Evolutionary conservation across 23 red algal genomes (phyloP), one percentile per base, ranked within the genome.

Genomic region (Cyanidioschyzon merolae): DNA sequence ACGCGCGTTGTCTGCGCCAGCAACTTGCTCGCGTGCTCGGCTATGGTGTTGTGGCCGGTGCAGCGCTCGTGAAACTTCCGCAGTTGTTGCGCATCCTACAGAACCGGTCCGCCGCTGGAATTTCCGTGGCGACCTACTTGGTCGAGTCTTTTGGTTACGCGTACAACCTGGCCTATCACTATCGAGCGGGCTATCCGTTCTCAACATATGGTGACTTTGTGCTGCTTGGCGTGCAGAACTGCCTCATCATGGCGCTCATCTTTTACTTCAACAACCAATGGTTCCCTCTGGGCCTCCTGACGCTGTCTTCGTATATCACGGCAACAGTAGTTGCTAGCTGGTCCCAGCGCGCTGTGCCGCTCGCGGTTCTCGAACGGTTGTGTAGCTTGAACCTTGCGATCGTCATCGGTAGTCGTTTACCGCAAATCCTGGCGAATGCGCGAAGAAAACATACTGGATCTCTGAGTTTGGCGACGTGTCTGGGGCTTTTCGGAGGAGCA

Each of bases 141-240:
- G 76, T 96, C 26, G 92, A 96, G 77, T 87, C 87, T 0, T 96
- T 96, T 57, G 92, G 92, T 39, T 90, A 96, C 77, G 82, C 86
- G 15, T 96, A 96, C 86, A 96, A 96, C 75, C 83, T 96, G 7
- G 92, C 92, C 31, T 87, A 82, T 54, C 92, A 96, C 79, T 82
- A 76, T 50, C 86, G 92, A 37, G 84, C 85, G 27, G 39, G 74
- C 77, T 96, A 96, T 57, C 92, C 92, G 41, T 24, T 90, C 39
- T 88, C 92, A 21, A 90, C 92, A 24, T 96, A 96, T 59, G 92
- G 92, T 29, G 92, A 96, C 75, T 96, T 96, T 82, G 75, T 68
- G 41, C 57, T 88, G 25, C 83, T 96, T 31, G 82, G 81, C 30
- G 37, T 88, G 1, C 85, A 96, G 79, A 96, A 96, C 76, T 90